Conservation (phyloP, 2,329 filamentous ascomycete genomes). For the Trichoderma aggressivum region DNA sequence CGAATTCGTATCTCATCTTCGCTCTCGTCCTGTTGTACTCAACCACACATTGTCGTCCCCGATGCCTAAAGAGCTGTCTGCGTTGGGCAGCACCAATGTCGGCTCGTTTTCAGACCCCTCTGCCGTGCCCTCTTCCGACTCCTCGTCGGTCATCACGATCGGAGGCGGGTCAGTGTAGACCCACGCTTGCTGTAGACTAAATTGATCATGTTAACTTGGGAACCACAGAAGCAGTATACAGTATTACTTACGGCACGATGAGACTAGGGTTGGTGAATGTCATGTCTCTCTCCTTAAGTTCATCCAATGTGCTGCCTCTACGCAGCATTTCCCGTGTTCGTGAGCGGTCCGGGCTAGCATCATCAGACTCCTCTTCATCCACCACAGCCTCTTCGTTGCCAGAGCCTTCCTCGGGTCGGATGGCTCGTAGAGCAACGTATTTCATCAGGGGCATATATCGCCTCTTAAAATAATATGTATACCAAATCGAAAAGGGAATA, state of each 20-base stretch:
- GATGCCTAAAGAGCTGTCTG: constrained; percentile 38
- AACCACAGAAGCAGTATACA: background rate
- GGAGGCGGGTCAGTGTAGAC: constrained; percentile 56
- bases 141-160: constrained; percentile 27
- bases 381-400: constrained; percentile 35
- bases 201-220: background rate
- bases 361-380: constrained; percentile 41
- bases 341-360: constrained; percentile 32
- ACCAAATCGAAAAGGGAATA: constrained; percentile 80
- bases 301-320: constrained; percentile 65
- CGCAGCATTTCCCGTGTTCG: constrained; percentile 43
- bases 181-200: constrained; percentile 67
- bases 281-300: constrained; percentile 65
- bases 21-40: constrained; percentile 21
- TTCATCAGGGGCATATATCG: constrained; percentile 86
- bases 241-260: constrained; percentile 55
- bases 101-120: constrained; percentile 19
- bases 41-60: constrained; percentile 41
- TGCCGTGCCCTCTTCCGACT: constrained; percentile 25
- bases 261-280: constrained; percentile 76
- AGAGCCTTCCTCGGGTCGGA: constrained; percentile 56
- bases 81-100: constrained; percentile 32
- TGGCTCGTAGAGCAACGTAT: constrained; percentile 87
- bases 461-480: constrained; percentile 73
- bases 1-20: background rate